phyloP scores from a whole-genome alignment of 257 asterid species.

The Petunia secreta region DNA sequence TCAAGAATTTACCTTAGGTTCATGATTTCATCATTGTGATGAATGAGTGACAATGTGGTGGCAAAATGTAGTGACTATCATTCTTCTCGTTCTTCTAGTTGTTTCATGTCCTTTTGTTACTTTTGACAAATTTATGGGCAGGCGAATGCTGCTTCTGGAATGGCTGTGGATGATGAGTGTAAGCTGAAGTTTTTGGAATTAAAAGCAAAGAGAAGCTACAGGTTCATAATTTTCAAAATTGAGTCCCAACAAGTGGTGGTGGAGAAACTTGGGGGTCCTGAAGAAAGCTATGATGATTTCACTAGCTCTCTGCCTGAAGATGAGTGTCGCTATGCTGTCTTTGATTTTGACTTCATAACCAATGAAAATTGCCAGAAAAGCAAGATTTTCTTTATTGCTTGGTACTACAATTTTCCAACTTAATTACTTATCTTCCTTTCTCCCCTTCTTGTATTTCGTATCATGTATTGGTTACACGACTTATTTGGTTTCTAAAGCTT shows the following conservation, averaged over 20 bases:
- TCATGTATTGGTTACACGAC: too few species aligned
- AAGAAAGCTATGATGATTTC: constrained; percentile 5
- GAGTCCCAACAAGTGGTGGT: constrained; percentile 13
- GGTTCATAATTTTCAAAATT: constrained; percentile 2
- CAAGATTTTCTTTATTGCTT: constrained; percentile 21
- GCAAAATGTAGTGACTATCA: too few species aligned
- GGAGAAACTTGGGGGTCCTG: constrained; percentile 2
- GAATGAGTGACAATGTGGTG: too few species aligned
- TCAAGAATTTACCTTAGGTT: too few species aligned
- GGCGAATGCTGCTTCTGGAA: constrained; percentile 22
- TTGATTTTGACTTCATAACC: constrained; percentile 15
- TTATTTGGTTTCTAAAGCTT: too few species aligned
- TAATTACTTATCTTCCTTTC: not conserved
- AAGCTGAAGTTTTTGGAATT: constrained; percentile 11
- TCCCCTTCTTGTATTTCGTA: too few species aligned
- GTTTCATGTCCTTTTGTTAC: too few species aligned
- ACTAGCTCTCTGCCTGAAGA: not conserved
- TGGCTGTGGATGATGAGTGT: constrained; percentile 11
- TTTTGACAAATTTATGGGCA: not conserved
- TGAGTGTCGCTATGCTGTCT: constrained; percentile 19
- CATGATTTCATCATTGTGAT: too few species aligned
- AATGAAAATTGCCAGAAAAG: constrained; percentile 8
- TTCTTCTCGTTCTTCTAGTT: too few species aligned
- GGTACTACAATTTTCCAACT: not conserved
- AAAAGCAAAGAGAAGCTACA: not conserved